A percentile compares a stretch with the other conserved stretches of the same genome.
Conservation (phyloP, 129 eudicot genomes). For the Rutidosis leptorrhynchoides region DNA sequence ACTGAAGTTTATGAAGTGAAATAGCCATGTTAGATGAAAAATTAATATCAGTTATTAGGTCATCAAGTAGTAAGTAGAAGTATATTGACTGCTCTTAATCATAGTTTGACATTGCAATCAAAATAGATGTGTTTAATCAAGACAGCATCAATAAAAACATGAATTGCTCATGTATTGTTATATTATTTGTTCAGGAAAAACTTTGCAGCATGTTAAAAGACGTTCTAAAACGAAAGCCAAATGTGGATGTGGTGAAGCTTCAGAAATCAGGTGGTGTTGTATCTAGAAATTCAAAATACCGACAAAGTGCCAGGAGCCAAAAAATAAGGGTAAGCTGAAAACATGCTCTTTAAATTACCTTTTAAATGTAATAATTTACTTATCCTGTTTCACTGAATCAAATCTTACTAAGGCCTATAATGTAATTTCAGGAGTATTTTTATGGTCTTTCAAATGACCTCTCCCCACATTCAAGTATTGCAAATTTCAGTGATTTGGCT, state of each 20-base stretch:
- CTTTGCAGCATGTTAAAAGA: conserved; percentile 96
- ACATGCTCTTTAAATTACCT: background rate
- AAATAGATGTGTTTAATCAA: conserved; percentile 12
- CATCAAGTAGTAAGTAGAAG: background rate
- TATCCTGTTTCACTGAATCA: background rate
- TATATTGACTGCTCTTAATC: background rate
- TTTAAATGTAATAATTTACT: background rate
- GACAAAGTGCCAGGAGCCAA: conserved; percentile 61
- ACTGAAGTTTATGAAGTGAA: background rate
- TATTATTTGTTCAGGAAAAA: conserved; percentile 61
- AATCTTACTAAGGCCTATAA: conserved; percentile 5
- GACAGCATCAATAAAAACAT: background rate
- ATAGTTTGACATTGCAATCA: background rate
- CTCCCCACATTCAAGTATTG: conserved; percentile 86
- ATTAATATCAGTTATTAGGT: background rate
- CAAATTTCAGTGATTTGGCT: conserved; percentile 69
- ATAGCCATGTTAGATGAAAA: background rate
- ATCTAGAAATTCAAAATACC: conserved; percentile 73
- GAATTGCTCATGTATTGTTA: background rate
- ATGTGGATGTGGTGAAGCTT: conserved; percentile 94
- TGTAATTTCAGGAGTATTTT: conserved; percentile 68
- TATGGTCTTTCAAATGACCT: conserved; percentile 91
- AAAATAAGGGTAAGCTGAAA: conserved; percentile 64
- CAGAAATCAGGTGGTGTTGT: conserved; percentile 97
- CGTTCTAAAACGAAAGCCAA: conserved; percentile 66